phyloP scores from a whole-genome alignment of 768 basidiomycete species.

The Lactarius trivialis region DNA sequence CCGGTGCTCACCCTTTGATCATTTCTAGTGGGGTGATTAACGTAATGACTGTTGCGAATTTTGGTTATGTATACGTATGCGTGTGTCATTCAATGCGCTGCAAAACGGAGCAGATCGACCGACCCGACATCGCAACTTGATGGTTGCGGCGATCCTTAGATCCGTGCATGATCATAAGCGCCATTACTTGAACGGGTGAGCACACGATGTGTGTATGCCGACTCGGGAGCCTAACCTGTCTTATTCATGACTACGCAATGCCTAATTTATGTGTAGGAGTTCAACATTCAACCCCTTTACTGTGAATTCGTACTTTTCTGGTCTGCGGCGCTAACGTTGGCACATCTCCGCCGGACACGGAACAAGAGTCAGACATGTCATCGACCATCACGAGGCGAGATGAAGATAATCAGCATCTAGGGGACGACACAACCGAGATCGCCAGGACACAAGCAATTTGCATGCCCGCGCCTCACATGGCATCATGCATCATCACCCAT shows the following conservation, averaged over 20 bases:
- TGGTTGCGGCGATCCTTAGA: neutral
- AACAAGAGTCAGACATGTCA: neutral
- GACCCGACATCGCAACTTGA: neutral
- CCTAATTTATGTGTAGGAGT: neutral
- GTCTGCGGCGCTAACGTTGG: neutral
- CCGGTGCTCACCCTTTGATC: neutral
- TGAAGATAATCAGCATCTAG: neutral
- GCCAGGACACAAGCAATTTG: neutral
- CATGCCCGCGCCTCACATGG: neutral
- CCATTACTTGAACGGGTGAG: neutral
- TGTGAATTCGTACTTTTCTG: neutral
- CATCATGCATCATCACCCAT: too few species aligned
- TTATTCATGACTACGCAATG: neutral
- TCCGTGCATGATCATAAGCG: neutral
- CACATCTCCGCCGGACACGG: slow-evolving; percentile 8
- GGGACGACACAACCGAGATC: slow-evolving; percentile 4
- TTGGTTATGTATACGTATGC: neutral
- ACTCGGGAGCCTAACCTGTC: neutral
- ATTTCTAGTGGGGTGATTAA: neutral
- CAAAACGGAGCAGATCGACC: neutral
- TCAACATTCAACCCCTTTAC: neutral
- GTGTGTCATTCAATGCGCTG: neutral
- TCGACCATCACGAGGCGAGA: neutral
- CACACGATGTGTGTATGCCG: neutral
- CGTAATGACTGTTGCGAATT: neutral